Evolutionary conservation across 2,329 filamentous ascomycete genomes (phyloP).

Genomic region (Lasiodiplodia theobromae): DNA sequence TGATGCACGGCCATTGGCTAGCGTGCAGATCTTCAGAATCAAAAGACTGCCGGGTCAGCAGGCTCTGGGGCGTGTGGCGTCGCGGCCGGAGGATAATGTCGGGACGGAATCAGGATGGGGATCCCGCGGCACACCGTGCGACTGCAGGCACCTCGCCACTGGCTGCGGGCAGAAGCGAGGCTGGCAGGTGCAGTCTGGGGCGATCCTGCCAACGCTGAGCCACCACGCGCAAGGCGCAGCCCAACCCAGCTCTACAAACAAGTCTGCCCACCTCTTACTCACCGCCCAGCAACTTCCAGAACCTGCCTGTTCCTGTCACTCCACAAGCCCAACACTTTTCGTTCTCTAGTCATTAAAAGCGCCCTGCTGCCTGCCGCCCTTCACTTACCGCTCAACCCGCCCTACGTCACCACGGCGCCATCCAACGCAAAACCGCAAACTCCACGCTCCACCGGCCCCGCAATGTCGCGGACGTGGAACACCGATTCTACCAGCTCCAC

Average conservation of each 20-base stretch:
- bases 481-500: conserved; percentile 51
- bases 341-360: background rate
- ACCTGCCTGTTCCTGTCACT: conserved; percentile 20
- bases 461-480: conserved; percentile 51
- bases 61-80: conserved; percentile 20
- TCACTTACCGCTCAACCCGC: background rate
- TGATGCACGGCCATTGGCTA: conserved; percentile 20
- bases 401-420: conserved; percentile 9
- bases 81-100: conserved; percentile 4
- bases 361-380: conserved; percentile 12
- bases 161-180: background rate
- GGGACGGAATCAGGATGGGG: background rate
- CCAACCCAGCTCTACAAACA: conserved; percentile 1
- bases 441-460: conserved; percentile 22
- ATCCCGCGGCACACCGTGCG: background rate
- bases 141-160: background rate
- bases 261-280: conserved; percentile 11
- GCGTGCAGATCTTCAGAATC: conserved; percentile 10
- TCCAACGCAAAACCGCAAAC: background rate
- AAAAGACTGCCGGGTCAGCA: conserved; percentile 13
- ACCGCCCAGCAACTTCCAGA: background rate
- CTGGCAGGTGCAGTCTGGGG: conserved; percentile 7
- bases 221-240: conserved; percentile 24
- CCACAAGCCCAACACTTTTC: background rate
- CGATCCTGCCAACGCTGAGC: conserved; percentile 17